Evolutionary conservation across 1,284 basidiomycete species (phyloP).

Genomic region (Chondrostereum purpureum): DNA sequence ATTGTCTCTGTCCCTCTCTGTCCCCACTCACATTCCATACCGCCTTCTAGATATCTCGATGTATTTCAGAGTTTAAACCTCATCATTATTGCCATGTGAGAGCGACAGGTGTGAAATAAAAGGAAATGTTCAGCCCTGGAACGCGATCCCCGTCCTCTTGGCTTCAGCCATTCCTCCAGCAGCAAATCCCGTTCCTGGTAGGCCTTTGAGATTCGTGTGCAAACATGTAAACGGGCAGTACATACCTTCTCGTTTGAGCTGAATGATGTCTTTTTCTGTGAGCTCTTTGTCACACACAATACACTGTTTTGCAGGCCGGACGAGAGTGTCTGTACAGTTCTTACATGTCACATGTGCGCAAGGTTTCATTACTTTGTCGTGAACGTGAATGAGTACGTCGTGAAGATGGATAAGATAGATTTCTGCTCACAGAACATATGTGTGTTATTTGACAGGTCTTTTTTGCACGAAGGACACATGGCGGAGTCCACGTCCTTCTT

Average conservation of each 20-base stretch:
- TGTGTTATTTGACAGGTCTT: constrained; percentile 72
- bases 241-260: constrained; percentile 75
- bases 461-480: constrained; percentile 88
- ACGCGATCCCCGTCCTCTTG: constrained; percentile 64
- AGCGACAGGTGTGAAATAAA: too few species aligned
- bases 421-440: constrained; percentile 58
- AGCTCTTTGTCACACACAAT: constrained; percentile 70
- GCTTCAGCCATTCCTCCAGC: constrained; percentile 88
- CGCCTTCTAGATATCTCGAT: too few species aligned
- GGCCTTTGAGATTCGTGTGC: constrained; percentile 2
- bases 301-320: constrained; percentile 70
- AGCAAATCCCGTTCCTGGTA: constrained; percentile 78
- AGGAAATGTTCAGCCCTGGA: constrained; percentile 53
- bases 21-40: too few species aligned
- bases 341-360: constrained; percentile 87
- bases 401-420: constrained; percentile 4
- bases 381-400: constrained; percentile 3
- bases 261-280: constrained; percentile 64
- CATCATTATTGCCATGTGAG: too few species aligned
- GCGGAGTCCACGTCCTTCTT: constrained; percentile 49
- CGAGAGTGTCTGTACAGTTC: constrained; percentile 78
- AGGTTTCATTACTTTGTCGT: constrained; percentile 55
- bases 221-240: constrained; percentile 5
- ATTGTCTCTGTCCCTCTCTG: too few species aligned
- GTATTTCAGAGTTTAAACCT: too few species aligned